A percentile compares a stretch with the other conserved stretches of the same genome.
Evolutionary conservation across 768 basidiomycete genomes (phyloP).

Genomic region (Arthromyces matolae): DNA sequence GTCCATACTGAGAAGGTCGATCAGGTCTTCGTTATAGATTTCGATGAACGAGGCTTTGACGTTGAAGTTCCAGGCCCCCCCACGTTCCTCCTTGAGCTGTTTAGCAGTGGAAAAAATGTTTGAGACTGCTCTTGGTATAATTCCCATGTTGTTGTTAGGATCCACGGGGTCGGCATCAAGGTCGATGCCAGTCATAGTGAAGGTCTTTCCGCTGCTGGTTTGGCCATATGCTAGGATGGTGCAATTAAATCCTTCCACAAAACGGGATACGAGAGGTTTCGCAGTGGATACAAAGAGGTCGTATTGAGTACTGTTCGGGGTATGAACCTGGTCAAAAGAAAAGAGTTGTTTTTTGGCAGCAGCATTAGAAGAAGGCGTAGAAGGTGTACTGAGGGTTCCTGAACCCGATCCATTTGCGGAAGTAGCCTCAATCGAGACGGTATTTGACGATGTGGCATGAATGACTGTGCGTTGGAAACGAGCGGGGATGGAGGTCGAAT

Average conservation of each 20-base stretch:
- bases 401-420: constrained; percentile 47
- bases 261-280: constrained; percentile 79
- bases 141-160: constrained; percentile 83
- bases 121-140: constrained; percentile 91
- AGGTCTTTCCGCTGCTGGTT: constrained; percentile 94
- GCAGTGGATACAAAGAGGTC: constrained; percentile 84
- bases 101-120: constrained; percentile 79
- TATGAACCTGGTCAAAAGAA: constrained; percentile 92
- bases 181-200: constrained; percentile 96
- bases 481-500: constrained; percentile 81
- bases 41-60: constrained; percentile 94
- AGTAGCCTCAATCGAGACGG: constrained; percentile 79
- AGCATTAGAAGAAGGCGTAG: constrained; percentile 40
- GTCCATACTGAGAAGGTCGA: constrained; percentile 84
- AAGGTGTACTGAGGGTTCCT: constrained; percentile 45
- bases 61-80: constrained; percentile 68
- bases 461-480: constrained; percentile 92
- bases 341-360: constrained; percentile 79
- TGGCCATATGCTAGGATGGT: constrained; percentile 98
- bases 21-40: constrained; percentile 98
- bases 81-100: constrained; percentile 74
- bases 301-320: constrained; percentile 80
- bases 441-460: constrained; percentile 67
- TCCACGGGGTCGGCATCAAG: constrained; percentile 84
- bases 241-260: constrained; percentile 93